These are phyloP conservation scores for Monosporascus ibericus DNA, from an alignment of 2,329 filamentous ascomycete genomes.

Conservation along the genomic window DNA sequence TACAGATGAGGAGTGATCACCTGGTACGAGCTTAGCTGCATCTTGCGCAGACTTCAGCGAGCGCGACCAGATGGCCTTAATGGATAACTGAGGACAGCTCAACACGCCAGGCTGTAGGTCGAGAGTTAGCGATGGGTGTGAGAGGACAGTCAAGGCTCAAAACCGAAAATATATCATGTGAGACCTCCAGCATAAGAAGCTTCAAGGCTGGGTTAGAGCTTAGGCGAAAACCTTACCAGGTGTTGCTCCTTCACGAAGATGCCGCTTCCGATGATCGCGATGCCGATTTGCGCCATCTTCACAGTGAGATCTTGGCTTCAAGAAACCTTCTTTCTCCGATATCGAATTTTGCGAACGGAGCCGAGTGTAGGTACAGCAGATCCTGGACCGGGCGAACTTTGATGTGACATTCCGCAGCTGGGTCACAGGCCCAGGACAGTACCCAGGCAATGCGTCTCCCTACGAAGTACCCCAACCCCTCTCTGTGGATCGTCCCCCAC, in stretches of 20 bases:
- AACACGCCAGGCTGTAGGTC: conserved; percentile 40
- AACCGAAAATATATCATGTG: not conserved
- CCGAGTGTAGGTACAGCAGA: too few relatives aligned
- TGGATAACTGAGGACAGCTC: conserved; percentile 34
- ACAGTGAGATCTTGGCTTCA: not conserved
- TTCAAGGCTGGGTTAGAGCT: not conserved
- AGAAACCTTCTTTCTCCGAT: not conserved
- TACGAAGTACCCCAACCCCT: not conserved
- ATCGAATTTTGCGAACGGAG: not conserved
- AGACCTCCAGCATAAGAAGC: not conserved
- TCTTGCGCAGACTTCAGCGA: conserved; percentile 40
- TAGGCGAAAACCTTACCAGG: conserved; percentile 28
- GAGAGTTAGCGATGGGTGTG: conserved; percentile 10
- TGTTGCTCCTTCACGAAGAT: conserved; percentile 52
- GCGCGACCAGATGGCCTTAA: conserved; percentile 54
- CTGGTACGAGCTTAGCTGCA: conserved; percentile 27
- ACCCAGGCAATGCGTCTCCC: not conserved
- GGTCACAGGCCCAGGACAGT: not conserved
- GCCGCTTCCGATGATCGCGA: conserved; percentile 52
- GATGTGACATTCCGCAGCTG: not conserved
- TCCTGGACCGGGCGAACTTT: not conserved
- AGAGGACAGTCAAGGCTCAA: not conserved
- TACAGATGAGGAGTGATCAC: conserved; percentile 12
- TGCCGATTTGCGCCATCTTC: conserved; percentile 33
- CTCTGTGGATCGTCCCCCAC: not conserved